Base-by-base conservation (phyloP, 805 yeast genomes). In the Cyberlindnera maritima region DNA sequence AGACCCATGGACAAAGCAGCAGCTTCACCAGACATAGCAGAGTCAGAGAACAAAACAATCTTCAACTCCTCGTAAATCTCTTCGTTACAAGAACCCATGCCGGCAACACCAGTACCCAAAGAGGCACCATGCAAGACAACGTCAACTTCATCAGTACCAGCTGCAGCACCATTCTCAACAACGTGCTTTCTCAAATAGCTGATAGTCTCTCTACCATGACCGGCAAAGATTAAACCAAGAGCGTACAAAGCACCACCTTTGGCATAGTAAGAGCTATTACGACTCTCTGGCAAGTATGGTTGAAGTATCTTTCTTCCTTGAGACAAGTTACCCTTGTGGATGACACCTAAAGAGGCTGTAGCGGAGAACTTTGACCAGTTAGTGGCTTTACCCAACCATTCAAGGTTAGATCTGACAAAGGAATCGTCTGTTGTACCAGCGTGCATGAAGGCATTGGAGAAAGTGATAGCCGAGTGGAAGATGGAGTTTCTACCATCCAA, bases 281-380 rank as follows among this genome's bases (percentile, higher is more conserved):
- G 31, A 28, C 74, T 70, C 4, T 92, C 92, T 34, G 98, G 97
- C 50, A 94, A 76, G 63, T 94, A 94, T 18, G 98, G 98, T 55
- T 85, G 84, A 63, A 94, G 77, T 42, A 92, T 81, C 54, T 83
- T 79, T 63, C 83, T 82, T 44, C 98, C 99, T 63, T 90, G 96
- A 0, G 96, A 79, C 48, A 94, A 75, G 66, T 92, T 92, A 44
- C 99, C 98, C 62, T 85, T 87, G 65, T 94, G 98, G 56, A 94
- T 91, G 26, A 92, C 98, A 63, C 99, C 99, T 51, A 94, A 72
- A 13, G 98, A 97, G 9, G 98, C 98, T 13, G 98, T 92, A 2
- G 98, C 97, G 0, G 96, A 83, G 66, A 94, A 94, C 64, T 92
- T 94, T 6, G 97, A 90, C 99, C 99, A 94, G 67, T 92, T 90